Conservation (phyloP, 306 rosid genomes). For the Quercus variabilis region DNA sequence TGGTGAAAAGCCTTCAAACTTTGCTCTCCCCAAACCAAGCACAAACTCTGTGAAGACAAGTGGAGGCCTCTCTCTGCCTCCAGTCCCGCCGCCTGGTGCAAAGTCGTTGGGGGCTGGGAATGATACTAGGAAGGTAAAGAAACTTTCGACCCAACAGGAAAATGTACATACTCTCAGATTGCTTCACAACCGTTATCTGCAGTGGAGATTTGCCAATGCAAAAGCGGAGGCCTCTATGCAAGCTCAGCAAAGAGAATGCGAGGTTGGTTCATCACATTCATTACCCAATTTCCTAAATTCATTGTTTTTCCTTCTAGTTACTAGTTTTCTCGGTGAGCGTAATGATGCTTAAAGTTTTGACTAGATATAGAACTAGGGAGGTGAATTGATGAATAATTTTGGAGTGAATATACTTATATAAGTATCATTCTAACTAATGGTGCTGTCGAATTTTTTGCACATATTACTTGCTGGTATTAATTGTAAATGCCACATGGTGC, state of each 20-base stretch:
- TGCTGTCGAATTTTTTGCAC: neutral
- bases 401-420: no score
- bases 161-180: slow-evolving; percentile 54
- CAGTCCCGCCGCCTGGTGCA: slow-evolving; percentile 59
- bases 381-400: neutral
- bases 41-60: slow-evolving; percentile 25
- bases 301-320: neutral
- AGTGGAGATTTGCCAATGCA: slow-evolving; percentile 80
- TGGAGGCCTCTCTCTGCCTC: slow-evolving; percentile 61
- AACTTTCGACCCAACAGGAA: slow-evolving; percentile 59
- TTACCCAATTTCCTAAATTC: neutral
- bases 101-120: slow-evolving; percentile 15
- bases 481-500: neutral
- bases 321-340: no score
- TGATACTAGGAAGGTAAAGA: slow-evolving; percentile 58
- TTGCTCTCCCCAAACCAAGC: slow-evolving; percentile 27
- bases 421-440: no score
- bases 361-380: neutral
- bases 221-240: slow-evolving; percentile 40
- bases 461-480: neutral
- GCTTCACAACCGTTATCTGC: slow-evolving; percentile 63
- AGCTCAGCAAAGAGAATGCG: slow-evolving; percentile 56
- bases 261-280: slow-evolving; percentile 35
- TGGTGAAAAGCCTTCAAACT: slow-evolving; percentile 29
- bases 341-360: no score